Evolutionary conservation across 2,329 filamentous ascomycete genomes (phyloP).

Genomic region (Fusarium denticulatum): DNA sequence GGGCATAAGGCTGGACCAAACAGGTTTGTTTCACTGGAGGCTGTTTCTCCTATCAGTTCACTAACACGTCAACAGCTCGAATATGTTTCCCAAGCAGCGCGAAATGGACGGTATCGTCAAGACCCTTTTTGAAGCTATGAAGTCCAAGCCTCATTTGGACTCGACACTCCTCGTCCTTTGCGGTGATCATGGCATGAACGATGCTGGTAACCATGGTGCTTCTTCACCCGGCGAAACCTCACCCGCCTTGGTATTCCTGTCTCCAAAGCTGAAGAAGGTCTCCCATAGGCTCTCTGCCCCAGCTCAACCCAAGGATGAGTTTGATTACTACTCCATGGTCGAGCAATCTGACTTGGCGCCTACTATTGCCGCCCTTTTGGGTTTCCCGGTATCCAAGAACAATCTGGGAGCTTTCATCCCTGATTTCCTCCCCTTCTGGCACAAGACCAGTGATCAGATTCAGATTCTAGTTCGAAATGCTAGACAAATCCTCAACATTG

Average conservation of each 20-base stretch:
- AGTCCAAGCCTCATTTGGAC: conserved; percentile 73
- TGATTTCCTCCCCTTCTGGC: conserved; percentile 82
- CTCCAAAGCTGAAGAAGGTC: conserved; percentile 77
- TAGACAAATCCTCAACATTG: conserved; percentile 79
- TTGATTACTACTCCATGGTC: conserved; percentile 84
- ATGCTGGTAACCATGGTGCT: conserved; percentile 95
- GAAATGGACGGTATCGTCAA: conserved; percentile 92
- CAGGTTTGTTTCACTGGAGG: conserved; percentile 61
- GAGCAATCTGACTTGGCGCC: conserved; percentile 95
- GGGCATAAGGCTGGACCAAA: conserved; percentile 93
- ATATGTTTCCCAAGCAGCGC: conserved; percentile 91
- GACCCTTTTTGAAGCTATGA: conserved; percentile 80
- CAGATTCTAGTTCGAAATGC: conserved; percentile 82
- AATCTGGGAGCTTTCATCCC: conserved; percentile 88
- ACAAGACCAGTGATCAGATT: conserved; percentile 60
- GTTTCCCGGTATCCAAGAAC: conserved; percentile 88
- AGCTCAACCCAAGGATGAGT: conserved; percentile 70
- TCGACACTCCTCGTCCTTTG: conserved; percentile 86
- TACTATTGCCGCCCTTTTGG: conserved; percentile 85
- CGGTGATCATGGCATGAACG: conserved; percentile 99
- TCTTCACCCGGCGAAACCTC: conserved; percentile 95
- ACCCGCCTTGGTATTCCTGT: conserved; percentile 89
- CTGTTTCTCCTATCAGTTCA: background rate
- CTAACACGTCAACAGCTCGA: conserved; percentile 64
- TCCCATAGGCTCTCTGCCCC: conserved; percentile 61